Conservation (phyloP, 2,329 filamentous ascomycete genomes). For the Botrytis porri region DNA sequence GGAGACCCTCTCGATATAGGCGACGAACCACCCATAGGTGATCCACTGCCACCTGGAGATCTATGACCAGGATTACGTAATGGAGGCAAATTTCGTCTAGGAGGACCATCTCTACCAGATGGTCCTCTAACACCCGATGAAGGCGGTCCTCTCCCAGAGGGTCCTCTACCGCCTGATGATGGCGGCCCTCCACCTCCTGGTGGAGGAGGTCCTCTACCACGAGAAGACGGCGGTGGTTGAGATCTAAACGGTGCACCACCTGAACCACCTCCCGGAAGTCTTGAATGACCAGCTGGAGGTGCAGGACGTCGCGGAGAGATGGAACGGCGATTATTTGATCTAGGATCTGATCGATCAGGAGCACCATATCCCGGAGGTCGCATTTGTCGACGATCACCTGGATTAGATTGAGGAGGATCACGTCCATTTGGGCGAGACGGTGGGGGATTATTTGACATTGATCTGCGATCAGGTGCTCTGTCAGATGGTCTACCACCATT, state of each 20-base stretch:
- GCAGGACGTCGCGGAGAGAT: not conserved
- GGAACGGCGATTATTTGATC: not conserved
- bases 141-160: not conserved
- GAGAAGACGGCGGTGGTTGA: not conserved
- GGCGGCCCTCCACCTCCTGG: not conserved
- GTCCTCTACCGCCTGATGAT: not conserved
- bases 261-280: not conserved
- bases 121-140: not conserved
- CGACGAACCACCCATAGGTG: not conserved
- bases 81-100: not conserved
- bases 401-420: not conserved
- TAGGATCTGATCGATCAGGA: not conserved
- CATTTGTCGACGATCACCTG: not conserved
- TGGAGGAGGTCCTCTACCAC: not conserved
- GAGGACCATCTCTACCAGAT: not conserved
- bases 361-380: not conserved
- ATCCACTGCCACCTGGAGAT: not conserved
- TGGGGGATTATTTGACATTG: not conserved
- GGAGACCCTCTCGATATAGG: not conserved
- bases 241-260: not conserved
- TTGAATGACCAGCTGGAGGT: not conserved
- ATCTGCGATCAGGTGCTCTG: not conserved
- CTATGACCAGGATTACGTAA: not conserved
- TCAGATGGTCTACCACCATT: not conserved
- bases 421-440: not conserved